Evolutionary conservation across 169 alveolate species (phyloP).

Genomic region (Toxoplasma gondii): DNA sequence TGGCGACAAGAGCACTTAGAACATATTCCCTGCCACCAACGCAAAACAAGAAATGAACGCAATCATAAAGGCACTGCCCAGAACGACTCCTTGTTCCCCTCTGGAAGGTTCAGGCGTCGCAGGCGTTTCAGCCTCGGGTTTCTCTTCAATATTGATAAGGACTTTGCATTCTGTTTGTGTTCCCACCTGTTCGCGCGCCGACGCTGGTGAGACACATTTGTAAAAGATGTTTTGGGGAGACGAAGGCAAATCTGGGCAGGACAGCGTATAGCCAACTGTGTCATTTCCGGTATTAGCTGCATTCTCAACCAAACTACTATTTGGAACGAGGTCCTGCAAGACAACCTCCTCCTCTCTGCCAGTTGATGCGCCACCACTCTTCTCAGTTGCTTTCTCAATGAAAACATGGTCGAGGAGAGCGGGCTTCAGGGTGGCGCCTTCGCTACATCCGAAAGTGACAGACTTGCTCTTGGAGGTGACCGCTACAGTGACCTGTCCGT

Average conservation of each 20-base stretch:
- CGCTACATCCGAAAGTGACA: neutral
- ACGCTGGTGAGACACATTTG: neutral
- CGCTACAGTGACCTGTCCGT: neutral
- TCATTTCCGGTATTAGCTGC: neutral
- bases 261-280: neutral
- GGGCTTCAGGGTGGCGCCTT: neutral
- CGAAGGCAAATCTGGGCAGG: neutral
- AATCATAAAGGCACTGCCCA: too few species aligned
- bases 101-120: too few species aligned
- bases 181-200: neutral
- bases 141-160: neutral
- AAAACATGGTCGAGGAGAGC: neutral
- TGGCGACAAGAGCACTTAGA: too few species aligned
- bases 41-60: too few species aligned
- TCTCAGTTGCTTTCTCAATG: neutral
- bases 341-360: neutral
- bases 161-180: neutral
- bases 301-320: neutral
- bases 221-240: neutral
- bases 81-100: too few species aligned
- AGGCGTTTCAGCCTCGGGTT: too few species aligned
- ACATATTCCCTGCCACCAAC: too few species aligned
- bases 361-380: neutral
- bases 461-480: neutral
- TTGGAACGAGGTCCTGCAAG: neutral